Evolutionary conservation across 1,284 basidiomycete genomes (phyloP).

Genomic region (Tremellales sp.): DNA sequence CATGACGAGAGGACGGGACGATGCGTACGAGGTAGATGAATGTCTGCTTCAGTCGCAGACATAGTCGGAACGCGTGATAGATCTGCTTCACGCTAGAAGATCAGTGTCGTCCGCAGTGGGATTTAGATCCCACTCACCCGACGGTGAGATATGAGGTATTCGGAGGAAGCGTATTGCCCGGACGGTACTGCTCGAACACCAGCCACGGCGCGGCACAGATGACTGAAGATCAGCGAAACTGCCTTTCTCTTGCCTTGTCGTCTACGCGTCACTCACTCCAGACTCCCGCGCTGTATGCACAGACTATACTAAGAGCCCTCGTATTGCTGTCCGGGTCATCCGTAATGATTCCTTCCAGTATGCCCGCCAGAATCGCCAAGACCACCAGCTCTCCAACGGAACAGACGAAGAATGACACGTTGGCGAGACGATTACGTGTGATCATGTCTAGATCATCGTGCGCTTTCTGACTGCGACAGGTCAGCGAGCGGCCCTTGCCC

Average conservation of each 20-base stretch:
- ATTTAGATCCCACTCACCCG: slow-evolving; percentile 51
- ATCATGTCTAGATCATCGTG: slow-evolving; percentile 64
- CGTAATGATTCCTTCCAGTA: slow-evolving; percentile 61
- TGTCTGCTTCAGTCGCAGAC: slow-evolving; percentile 64
- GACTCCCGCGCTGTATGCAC: slow-evolving; percentile 68
- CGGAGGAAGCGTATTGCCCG: slow-evolving; percentile 68
- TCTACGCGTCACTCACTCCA: slow-evolving; percentile 58
- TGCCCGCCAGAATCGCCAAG: slow-evolving; percentile 70
- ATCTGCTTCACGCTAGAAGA: slow-evolving; percentile 57
- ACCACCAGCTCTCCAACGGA: slow-evolving; percentile 68
- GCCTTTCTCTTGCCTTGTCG: neutral
- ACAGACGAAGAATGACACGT: slow-evolving; percentile 69
- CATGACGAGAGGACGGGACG: slow-evolving; percentile 1
- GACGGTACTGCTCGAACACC: slow-evolving; percentile 66
- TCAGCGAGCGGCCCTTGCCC: slow-evolving; percentile 66
- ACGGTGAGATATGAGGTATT: slow-evolving; percentile 61
- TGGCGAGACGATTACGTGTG: slow-evolving; percentile 69
- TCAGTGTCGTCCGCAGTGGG: neutral
- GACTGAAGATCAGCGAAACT: slow-evolving; percentile 50
- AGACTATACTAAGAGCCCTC: slow-evolving; percentile 67
- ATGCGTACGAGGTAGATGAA: slow-evolving; percentile 42
- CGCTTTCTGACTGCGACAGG: slow-evolving; percentile 53
- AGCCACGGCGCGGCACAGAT: slow-evolving; percentile 74
- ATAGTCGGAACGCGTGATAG: slow-evolving; percentile 63
- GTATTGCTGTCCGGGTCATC: slow-evolving; percentile 77